Evolutionary conservation across 371 early-diverging fungal genomes (phyloP).

Genomic region (Rhizomucor miehei): DNA sequence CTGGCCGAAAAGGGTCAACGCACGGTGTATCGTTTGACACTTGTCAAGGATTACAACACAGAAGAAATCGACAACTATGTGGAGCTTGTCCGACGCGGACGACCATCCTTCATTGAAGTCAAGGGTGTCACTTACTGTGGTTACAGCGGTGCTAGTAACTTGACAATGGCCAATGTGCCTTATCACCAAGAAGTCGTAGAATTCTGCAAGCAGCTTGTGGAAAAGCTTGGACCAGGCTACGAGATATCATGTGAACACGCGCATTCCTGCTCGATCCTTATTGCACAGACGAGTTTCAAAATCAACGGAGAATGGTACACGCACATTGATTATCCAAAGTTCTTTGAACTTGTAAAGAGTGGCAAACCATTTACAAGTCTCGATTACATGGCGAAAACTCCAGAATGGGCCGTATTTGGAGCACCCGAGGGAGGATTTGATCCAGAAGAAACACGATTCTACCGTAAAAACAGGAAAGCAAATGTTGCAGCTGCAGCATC

Average conservation of each 20-base stretch:
- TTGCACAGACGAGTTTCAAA: slow-evolving; percentile 69
- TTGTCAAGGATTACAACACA: slow-evolving; percentile 79
- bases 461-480: slow-evolving; percentile 55
- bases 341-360: slow-evolving; percentile 64
- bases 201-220: slow-evolving; percentile 61
- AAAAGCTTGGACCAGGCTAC: slow-evolving; percentile 59
- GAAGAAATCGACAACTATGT: slow-evolving; percentile 72
- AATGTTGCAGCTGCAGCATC: slow-evolving; percentile 5
- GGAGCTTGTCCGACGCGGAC: slow-evolving; percentile 67
- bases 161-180: slow-evolving; percentile 75
- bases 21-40: slow-evolving; percentile 76
- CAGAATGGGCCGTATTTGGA: slow-evolving; percentile 79
- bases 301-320: slow-evolving; percentile 76
- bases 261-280: slow-evolving; percentile 73
- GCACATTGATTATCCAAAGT: slow-evolving; percentile 77
- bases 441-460: slow-evolving; percentile 70
- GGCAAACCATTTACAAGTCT: slow-evolving; percentile 64
- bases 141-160: slow-evolving; percentile 62
- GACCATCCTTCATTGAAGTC: slow-evolving; percentile 80
- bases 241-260: slow-evolving; percentile 77
- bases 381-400: slow-evolving; percentile 75
- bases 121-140: slow-evolving; percentile 76
- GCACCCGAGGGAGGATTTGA: slow-evolving; percentile 74
- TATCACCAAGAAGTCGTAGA: slow-evolving; percentile 78
- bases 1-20: slow-evolving; percentile 63